Conservation (phyloP, 768 basidiomycete genomes). For the Tulasnella sp. region DNA sequence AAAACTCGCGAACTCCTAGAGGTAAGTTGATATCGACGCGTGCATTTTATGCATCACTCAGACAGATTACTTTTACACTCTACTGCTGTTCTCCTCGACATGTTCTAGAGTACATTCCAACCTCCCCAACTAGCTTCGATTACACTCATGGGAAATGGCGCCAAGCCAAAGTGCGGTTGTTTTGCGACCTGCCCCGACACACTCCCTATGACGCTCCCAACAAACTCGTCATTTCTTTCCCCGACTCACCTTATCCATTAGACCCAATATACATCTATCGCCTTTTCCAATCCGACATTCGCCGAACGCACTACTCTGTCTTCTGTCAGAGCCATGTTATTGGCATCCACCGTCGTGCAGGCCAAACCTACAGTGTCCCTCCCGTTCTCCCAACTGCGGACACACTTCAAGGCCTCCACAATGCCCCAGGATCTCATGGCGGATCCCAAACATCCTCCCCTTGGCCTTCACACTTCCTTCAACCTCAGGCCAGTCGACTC, state of each 20-base stretch:
- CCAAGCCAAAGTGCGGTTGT: background rate
- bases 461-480: background rate
- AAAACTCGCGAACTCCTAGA: background rate
- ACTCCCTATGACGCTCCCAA: background rate
- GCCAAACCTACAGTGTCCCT: constrained; percentile 5
- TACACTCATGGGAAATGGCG: background rate
- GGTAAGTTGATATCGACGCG: background rate
- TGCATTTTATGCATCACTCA: background rate
- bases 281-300: constrained; percentile 74
- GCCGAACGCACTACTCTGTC: constrained; percentile 67
- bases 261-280: constrained; percentile 70
- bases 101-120: background rate
- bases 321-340: constrained; percentile 75
- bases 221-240: background rate
- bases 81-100: background rate
- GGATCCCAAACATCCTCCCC: constrained; percentile 17
- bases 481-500: constrained; percentile 1
- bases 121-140: background rate
- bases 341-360: constrained; percentile 53
- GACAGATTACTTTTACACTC: background rate
- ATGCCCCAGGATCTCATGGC: background rate
- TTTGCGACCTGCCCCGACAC: background rate
- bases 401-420: background rate
- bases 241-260: constrained; percentile 31
- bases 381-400: constrained; percentile 13